phyloP scores from a whole-genome alignment of 2,329 filamentous ascomycete genomes.

The Diaporthe velutina region DNA sequence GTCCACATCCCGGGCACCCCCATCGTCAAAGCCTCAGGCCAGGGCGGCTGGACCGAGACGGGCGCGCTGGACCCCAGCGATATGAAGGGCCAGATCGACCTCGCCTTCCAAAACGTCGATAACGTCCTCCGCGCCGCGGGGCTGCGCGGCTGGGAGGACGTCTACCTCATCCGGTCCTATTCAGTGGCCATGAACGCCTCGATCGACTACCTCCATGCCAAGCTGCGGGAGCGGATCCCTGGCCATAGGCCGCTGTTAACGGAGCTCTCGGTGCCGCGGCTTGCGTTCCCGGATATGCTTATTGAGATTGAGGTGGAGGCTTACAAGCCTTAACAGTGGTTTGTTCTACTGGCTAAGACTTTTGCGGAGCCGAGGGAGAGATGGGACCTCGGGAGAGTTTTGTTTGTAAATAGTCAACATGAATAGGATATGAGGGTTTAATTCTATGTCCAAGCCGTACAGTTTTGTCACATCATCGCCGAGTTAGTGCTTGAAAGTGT shows the following conservation, averaged over 20 bases:
- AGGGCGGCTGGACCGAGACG: constrained; percentile 1
- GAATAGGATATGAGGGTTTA: too few relatives aligned
- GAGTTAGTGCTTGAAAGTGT: too few relatives aligned
- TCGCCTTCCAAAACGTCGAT: constrained; percentile 13
- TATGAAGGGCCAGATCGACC: constrained; percentile 9
- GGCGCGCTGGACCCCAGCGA: neutral
- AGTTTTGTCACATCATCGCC: too few relatives aligned
- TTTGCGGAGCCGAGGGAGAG: too few relatives aligned
- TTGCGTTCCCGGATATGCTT: neutral
- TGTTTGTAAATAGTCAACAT: too few relatives aligned
- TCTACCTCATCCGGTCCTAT: constrained; percentile 6
- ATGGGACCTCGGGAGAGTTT: too few relatives aligned
- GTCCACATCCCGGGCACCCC: constrained; percentile 2
- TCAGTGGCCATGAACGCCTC: neutral
- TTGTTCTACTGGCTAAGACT: too few relatives aligned
- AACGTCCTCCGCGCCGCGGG: constrained; percentile 2
- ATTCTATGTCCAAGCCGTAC: too few relatives aligned
- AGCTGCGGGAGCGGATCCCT: neutral
- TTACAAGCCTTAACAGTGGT: neutral
- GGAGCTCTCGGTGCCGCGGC: constrained; percentile 1
- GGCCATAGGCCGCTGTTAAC: neutral
- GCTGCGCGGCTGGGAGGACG: constrained; percentile 14
- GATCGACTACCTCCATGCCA: neutral
- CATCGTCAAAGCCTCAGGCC: constrained; percentile 9
- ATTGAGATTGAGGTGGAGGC: constrained; percentile 16